phyloP scores from a whole-genome alignment of 2,329 filamentous ascomycete species.

The Tolypocladium pustulatum region DNA sequence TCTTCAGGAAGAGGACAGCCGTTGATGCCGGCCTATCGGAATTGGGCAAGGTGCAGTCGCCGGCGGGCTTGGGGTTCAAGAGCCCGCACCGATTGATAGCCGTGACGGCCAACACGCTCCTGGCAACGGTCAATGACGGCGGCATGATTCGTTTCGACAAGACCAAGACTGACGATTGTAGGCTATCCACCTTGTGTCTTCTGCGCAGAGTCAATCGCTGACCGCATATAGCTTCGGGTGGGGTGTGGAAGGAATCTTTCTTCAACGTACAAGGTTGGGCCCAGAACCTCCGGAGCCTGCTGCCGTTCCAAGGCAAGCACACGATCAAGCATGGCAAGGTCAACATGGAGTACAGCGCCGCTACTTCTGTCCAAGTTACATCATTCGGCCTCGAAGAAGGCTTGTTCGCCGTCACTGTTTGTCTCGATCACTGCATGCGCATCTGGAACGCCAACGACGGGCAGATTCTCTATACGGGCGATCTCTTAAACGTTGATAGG shows the following conservation, averaged over 20 bases:
- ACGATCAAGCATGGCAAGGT: constrained; percentile 53
- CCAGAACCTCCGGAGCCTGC: constrained; percentile 53
- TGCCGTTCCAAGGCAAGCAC: constrained; percentile 55
- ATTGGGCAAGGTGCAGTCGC: constrained; percentile 63
- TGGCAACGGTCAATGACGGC: constrained; percentile 74
- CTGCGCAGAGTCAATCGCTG: background rate
- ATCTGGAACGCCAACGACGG: constrained; percentile 84
- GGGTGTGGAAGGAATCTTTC: constrained; percentile 57
- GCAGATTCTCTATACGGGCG: constrained; percentile 63
- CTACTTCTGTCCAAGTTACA: constrained; percentile 50
- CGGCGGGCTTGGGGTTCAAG: constrained; percentile 67
- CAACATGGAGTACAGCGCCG: constrained; percentile 57
- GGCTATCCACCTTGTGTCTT: constrained; percentile 10
- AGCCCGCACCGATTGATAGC: constrained; percentile 73
- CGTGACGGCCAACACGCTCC: constrained; percentile 59
- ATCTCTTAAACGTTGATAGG: constrained; percentile 60
- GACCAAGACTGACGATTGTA: constrained; percentile 36
- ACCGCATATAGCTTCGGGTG: constrained; percentile 11
- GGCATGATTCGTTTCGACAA: constrained; percentile 62
- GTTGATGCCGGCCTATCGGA: constrained; percentile 66
- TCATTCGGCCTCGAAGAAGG: constrained; percentile 37
- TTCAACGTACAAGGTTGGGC: constrained; percentile 67
- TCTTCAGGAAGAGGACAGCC: constrained; percentile 60
- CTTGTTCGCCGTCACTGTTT: constrained; percentile 64
- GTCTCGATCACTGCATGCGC: constrained; percentile 77